Percentiles rank a stretch among this genome's conserved stretches.
Evolutionary conservation across 2,329 filamentous ascomycete genomes (phyloP).

Genomic region (Chalaropsis thielavioides): DNA sequence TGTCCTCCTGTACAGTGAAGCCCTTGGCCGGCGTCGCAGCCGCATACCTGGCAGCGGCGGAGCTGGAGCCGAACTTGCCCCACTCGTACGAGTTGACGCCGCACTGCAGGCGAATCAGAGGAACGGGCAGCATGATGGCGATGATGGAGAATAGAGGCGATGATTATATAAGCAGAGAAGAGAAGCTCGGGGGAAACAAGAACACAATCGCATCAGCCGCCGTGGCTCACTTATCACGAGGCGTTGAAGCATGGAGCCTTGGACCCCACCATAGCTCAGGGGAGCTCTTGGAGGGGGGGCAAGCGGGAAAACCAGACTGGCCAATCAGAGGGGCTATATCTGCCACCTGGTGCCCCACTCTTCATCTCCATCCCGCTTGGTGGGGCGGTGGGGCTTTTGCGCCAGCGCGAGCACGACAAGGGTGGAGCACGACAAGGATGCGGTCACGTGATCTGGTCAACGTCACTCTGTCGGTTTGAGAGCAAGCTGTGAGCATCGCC

Average conservation of each 20-base stretch:
- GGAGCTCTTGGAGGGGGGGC: background rate
- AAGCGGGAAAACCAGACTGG: background rate
- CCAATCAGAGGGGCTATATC: background rate
- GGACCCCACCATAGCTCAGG: constrained; percentile 3
- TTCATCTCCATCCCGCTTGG: background rate
- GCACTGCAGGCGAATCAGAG: constrained; percentile 71
- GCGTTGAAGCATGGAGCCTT: background rate
- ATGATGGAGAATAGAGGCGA: background rate
- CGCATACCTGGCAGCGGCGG: constrained; percentile 78
- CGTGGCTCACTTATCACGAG: background rate
- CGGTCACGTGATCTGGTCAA: background rate
- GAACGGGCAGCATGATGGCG: constrained; percentile 47
- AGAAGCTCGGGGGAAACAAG: background rate
- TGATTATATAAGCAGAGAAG: background rate
- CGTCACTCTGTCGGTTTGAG: background rate
- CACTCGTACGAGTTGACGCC: constrained; percentile 98
- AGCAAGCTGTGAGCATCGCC: background rate
- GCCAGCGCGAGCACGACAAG: background rate
- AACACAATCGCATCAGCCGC: background rate
- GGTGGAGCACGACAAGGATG: too few relatives aligned
- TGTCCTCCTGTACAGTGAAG: constrained; percentile 68
- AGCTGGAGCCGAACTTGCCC: constrained; percentile 83
- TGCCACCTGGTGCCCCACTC: background rate
- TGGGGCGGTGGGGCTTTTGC: background rate
- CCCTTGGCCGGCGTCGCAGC: constrained; percentile 63